These are phyloP conservation scores for Coniochaeta ligniaria DNA, from an alignment of 2,329 filamentous ascomycete genomes.

Conservation along the genomic window DNA sequence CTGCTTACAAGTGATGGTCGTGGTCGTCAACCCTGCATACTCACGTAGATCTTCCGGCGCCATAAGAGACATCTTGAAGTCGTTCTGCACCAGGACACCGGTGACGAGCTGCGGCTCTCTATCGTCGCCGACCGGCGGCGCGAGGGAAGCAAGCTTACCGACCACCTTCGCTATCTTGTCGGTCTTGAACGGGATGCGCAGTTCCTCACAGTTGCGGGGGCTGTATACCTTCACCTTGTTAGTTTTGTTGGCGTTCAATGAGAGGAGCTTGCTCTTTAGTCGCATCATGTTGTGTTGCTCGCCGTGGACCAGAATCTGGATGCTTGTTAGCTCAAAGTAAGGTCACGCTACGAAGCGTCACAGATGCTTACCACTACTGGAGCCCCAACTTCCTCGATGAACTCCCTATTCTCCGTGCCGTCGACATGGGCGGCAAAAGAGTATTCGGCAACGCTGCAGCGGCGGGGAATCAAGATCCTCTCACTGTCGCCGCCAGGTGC, in stretches of 20 bases:
- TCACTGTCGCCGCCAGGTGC: constrained; percentile 66
- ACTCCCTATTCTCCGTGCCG: constrained; percentile 89
- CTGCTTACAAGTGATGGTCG: constrained; percentile 88
- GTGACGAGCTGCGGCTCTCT: constrained; percentile 55
- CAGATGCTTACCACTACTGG: constrained; percentile 74
- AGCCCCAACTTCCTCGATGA: constrained; percentile 88
- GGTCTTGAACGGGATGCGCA: constrained; percentile 89
- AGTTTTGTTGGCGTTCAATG: constrained; percentile 76
- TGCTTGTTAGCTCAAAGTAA: not conserved
- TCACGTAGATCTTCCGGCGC: constrained; percentile 92
- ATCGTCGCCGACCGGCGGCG: constrained; percentile 47
- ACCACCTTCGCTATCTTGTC: constrained; percentile 97
- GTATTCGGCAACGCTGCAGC: constrained; percentile 90
- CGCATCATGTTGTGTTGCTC: constrained; percentile 98
- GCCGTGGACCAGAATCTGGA: constrained; percentile 86
- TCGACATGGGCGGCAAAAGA: constrained; percentile 97
- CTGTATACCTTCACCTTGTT: constrained; percentile 87
- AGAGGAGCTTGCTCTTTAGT: constrained; percentile 87
- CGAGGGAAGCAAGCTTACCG: constrained; percentile 78
- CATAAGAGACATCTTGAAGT: constrained; percentile 97
- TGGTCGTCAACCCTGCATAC: constrained; percentile 94
- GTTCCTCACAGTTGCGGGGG: constrained; percentile 89
- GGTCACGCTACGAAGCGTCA: not conserved
- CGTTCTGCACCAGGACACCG: constrained; percentile 92
- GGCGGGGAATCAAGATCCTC: constrained; percentile 81